Base-by-base conservation (phyloP, 1,139 yeast species). In the Spencermartinsiella ligniputridi region DNA sequence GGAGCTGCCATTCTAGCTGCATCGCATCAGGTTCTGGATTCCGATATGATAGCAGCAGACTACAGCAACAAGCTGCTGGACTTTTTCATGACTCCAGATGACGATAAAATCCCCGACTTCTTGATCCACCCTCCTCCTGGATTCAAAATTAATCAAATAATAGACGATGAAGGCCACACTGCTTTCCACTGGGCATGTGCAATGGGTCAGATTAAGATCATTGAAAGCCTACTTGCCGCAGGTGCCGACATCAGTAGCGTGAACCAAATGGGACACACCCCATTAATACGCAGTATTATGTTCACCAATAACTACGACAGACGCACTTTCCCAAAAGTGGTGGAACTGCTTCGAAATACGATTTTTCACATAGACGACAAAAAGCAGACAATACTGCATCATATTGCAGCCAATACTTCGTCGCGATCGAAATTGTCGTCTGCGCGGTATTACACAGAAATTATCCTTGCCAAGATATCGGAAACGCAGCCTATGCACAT, bases 101-200 rank as follows among this genome's bases (percentile, higher is more conserved):
- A 78, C 48, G 76, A 79, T 21, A 75, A 78, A n/a, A 76, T 90
- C 41, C 96, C 97, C 1, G 76, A 77, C 39, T 83, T 83, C 52
- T 66, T 90, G 35, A 73, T 78, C 42, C 75, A 79, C 51, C 90
- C 95, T 1, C 96, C 96, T 0, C 69, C 73, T 17, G 88, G 87
- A 54, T 84, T 88, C 56, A 83, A 88, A 56, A 80, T 89, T 51
- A 87, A 90, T 65, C 90, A 80, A 51, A 79, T 90, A 3, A 87
- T 92, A 37, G 98, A 92, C 59, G 95, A 87, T 54, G 97, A 92
- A 64, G 97, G 97, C 0, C 97, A 92, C 57, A 86, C 97, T 0
- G 89, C 97, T 0, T 75, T 92, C 52, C 97, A 92, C 63, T 92
- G 98, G 98, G 96, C 97, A 0, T 80, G 95, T 9, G 89, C 97